A percentile compares a stretch with the other conserved stretches of the same genome.
Conservation (phyloP, 768 basidiomycete species). For the Amanita polypyramis region DNA sequence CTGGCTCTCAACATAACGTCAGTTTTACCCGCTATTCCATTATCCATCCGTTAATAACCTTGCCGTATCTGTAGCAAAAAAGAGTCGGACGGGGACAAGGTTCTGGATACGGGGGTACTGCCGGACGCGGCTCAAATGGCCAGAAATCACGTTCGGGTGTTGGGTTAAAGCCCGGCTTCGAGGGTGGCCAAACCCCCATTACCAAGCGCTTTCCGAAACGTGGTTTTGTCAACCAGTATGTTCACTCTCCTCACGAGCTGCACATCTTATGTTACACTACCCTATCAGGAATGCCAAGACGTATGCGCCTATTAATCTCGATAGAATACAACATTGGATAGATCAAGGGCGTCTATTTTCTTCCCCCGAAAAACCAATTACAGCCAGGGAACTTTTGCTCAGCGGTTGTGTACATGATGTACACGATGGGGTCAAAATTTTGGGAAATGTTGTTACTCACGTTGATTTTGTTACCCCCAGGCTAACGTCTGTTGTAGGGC, state of each 20-base stretch:
- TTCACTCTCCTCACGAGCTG: conserved; percentile 10
- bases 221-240: conserved; percentile 90
- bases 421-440: conserved; percentile 85
- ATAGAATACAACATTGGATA: conserved; percentile 87
- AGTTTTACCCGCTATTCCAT: neutral
- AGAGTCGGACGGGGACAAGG: conserved; percentile 91
- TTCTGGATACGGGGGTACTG: conserved; percentile 84
- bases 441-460: conserved; percentile 57
- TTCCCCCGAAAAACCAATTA: conserved; percentile 75
- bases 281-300: conserved; percentile 53
- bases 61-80: conserved; percentile 55
- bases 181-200: conserved; percentile 95
- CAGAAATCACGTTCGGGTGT: conserved; percentile 89
- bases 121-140: conserved; percentile 91
- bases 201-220: conserved; percentile 86
- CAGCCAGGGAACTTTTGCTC: conserved; percentile 72
- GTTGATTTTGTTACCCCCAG: neutral
- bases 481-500: conserved; percentile 33
- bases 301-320: conserved; percentile 79
- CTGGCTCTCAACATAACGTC: conserved; percentile 60
- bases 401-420: conserved; percentile 85
- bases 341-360: conserved; percentile 73
- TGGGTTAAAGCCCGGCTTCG: conserved; percentile 78
- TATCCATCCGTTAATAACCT: conserved; percentile 4
- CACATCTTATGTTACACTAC: neutral